Base-by-base conservation (phyloP, 2,329 filamentous ascomycete genomes). In the Domatiomyces globalis region DNA sequence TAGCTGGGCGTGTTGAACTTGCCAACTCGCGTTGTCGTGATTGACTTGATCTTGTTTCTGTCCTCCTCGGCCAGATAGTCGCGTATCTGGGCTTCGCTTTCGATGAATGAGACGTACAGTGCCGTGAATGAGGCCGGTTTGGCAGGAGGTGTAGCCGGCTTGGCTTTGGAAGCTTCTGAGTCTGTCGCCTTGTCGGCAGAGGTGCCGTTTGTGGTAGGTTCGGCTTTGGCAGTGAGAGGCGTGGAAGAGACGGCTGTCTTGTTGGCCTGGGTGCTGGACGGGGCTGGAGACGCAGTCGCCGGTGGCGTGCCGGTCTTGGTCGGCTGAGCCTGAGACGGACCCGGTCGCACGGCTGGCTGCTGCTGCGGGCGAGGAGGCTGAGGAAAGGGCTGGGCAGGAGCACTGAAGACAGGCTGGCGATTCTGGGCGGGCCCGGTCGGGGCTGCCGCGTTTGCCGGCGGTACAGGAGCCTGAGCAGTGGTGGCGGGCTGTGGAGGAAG, bases 71-170 rank as follows among this genome's bases (percentile, higher is more conserved):
- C 74, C 64, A 98, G 90, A 20, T 95, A 74, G 33, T 86, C 82
- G 51, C 84, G 83, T 39, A 87, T 84, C 54, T 89, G 85, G 29
- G 95, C 86, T 58, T 90, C 86, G 50, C 79, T 84, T 61, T 82
- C 85, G 19, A 89, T 81, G 62, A 89, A 89, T 71, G 85, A 86
- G 54, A 98, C 82, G 67, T 95, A 98, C 18, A 98, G 78, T 47
- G 86, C 90, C 62, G 87, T 83, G 60, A 84, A 87, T 59, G 78
- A 80, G 62, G 71, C 77, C 36, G 54, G 54, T 65, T 85, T 83
- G 5, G 77, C 76, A 15, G 64, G 56, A 25, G 64, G 65, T 17
- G 68, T 60, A 4, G 71, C 59, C 66, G 80, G 82, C 56, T 85
- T 80, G 17, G 83, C 79, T 60, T 78, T 80, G 49, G 72, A 69